phyloP scores from a whole-genome alignment of 192 early-diverging fungal species.

The Funneliformis geosporum region DNA sequence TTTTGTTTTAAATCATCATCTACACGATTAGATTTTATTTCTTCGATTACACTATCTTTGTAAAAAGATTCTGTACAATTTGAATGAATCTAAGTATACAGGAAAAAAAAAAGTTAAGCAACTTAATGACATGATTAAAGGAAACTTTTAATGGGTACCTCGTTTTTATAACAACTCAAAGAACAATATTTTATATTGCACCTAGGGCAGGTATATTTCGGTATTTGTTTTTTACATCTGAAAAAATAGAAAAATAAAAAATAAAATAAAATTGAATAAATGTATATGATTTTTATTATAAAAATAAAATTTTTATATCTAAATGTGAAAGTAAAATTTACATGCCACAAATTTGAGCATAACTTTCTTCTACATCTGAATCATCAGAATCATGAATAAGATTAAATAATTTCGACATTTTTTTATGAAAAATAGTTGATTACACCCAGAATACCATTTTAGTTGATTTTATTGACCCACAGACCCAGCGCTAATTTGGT shows the following conservation, averaged over 20 bases:
- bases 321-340: conserved; percentile 11
- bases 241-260: conserved; percentile 6
- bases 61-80: conserved; percentile 66
- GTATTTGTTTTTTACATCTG: conserved; percentile 59
- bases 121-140: too few species aligned
- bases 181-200: conserved; percentile 71
- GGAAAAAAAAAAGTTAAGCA: background rate
- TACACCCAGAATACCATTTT: too few species aligned
- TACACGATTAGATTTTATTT: conserved; percentile 46
- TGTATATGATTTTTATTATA: background rate
- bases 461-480: too few species aligned
- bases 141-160: conserved; percentile 38
- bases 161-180: conserved; percentile 61
- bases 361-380: background rate
- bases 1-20: conserved; percentile 48
- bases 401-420: background rate
- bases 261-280: background rate
- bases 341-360: conserved; percentile 24
- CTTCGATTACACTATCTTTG: conserved; percentile 54
- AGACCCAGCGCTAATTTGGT: too few species aligned
- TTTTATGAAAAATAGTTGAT: too few species aligned
- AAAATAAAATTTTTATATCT: background rate
- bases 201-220: conserved; percentile 66
- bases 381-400: background rate
- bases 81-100: conserved; percentile 39